Conservation (phyloP, 2,329 filamentous ascomycete species). For the Coniochaeta hoffmannii region DNA sequence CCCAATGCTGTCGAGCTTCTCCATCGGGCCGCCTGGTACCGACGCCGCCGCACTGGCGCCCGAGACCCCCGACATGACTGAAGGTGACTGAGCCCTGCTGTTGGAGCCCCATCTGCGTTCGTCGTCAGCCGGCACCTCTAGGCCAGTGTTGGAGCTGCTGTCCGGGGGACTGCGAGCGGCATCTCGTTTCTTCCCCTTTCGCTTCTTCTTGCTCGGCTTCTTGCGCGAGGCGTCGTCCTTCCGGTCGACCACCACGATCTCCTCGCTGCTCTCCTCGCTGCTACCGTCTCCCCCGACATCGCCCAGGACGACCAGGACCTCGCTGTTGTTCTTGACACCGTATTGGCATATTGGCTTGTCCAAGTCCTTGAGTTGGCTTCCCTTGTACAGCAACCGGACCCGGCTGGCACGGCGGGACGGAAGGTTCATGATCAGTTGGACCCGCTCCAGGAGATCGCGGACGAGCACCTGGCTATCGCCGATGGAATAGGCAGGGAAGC, state of each 20-base stretch:
- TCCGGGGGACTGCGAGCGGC: conserved; percentile 32
- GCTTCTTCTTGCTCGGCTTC: conserved; percentile 30
- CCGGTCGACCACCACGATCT: conserved; percentile 40
- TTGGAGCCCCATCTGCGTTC: conserved; percentile 24
- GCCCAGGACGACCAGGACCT: conserved; percentile 50
- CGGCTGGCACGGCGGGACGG: conserved; percentile 41
- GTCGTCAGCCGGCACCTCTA: conserved; percentile 27
- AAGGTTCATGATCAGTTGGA: conserved; percentile 58
- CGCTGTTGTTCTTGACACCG: conserved; percentile 54
- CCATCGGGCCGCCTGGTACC: conserved; percentile 35
- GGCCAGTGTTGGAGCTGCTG: conserved; percentile 31
- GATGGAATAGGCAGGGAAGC: conserved; percentile 70
- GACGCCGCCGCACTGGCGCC: conserved; percentile 22
- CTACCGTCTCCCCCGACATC: conserved; percentile 23
- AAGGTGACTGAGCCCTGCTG: conserved; percentile 30
- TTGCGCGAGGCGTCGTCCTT: conserved; percentile 29
- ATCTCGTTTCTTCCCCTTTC: conserved; percentile 36
- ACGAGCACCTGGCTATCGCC: conserved; percentile 65
- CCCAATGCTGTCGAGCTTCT: conserved; percentile 61
- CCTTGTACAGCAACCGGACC: conserved; percentile 68
- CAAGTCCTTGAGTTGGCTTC: conserved; percentile 60
- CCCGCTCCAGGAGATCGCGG: conserved; percentile 58
- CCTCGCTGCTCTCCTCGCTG: conserved; percentile 32
- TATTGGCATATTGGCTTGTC: conserved; percentile 48
- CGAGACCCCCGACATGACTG: conserved; percentile 18